Evolutionary conservation across 805 yeast genomes (phyloP).

Genomic region (Cyberlindnera xishuangbannaensis): DNA sequence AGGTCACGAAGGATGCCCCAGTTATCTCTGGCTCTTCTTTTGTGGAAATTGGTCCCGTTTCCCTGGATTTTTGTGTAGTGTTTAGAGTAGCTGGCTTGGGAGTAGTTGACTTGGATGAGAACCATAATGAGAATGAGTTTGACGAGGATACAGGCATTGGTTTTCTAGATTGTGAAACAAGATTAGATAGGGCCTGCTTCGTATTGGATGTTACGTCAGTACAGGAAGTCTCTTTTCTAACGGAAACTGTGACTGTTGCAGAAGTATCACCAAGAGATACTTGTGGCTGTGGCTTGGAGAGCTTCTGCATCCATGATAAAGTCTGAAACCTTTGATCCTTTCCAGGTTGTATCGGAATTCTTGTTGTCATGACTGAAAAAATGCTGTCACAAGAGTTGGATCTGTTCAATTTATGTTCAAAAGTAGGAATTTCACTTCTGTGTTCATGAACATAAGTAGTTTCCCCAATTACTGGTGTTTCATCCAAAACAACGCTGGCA

Average conservation of each 20-base stretch:
- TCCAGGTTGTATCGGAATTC: conserved; percentile 18
- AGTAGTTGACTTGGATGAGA: conserved; percentile 6
- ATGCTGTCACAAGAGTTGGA: conserved; percentile 27
- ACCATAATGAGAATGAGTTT: conserved; percentile 11
- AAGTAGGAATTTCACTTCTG: conserved; percentile 11
- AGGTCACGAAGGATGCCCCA: conserved; percentile 3
- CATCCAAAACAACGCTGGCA: too few relatives aligned
- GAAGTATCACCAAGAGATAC: conserved; percentile 4
- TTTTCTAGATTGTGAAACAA: conserved; percentile 12
- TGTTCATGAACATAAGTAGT: background rate
- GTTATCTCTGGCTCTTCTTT: background rate
- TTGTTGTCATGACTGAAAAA: conserved; percentile 21
- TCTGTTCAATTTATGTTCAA: conserved; percentile 24
- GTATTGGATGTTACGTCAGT: background rate
- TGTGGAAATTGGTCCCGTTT: too few relatives aligned
- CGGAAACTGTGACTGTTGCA: conserved; percentile 7
- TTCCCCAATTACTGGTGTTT: background rate
- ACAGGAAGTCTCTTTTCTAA: background rate
- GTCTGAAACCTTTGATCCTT: conserved; percentile 22
- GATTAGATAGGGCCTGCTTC: conserved; percentile 9
- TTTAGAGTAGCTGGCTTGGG: conserved; percentile 1
- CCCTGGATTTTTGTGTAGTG: conserved; percentile 1
- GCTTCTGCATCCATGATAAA: conserved; percentile 23
- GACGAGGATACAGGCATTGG: conserved; percentile 1
- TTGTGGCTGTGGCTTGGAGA: conserved; percentile 7